Evolutionary conservation across 148 eudicot genomes (phyloP), one percentile per base, ranked within the genome.

Genomic region (Dianthus caryophyllus): DNA sequence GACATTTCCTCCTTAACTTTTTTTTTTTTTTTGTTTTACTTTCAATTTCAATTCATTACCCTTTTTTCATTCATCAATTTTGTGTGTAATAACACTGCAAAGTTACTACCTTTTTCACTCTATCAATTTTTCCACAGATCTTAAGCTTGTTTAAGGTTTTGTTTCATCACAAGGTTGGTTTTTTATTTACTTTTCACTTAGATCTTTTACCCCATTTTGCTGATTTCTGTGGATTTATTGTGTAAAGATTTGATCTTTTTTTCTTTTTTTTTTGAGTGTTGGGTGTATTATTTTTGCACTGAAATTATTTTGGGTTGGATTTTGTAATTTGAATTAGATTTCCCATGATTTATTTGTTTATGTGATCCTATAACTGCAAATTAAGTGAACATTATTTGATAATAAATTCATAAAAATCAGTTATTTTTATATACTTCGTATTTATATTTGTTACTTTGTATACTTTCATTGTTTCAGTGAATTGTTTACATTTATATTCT

Each of bases 91-190:
- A 38, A 13, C 17, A 30, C 9, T 60, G 64, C 26, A 60, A 60
- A 60, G 46, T 60, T 33, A 27, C 52, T 64, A 47, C 21, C 53
- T 46, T 26, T 41, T 64, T 46, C 52, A 64, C 30, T 17, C 0
- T 29, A 15, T 64, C 17, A 47, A 43, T 26, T 18, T 27, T 44
- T 9, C 41, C 53, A 31, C 17, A 30, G 52, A 43, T 63, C 66
- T 63, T 27, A 43, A 24, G 10, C 17, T 22, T 39, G n/a, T 61
- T 39, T 41, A 4, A 39, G 65, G 30, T 43, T 61, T 21, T 9
- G 10, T 61, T 41, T 66, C 43, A 27, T 52, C 53, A 61, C 53
- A 61, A 74, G 77, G 77, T 74, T 36, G 38, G 61, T 62, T 56
- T 38, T 39, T 68, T 24, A n/a, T 6, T 21, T 51, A 9, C 6